Evolutionary conservation across 2,329 filamentous ascomycete species (phyloP).

Genomic region (Neonectria hederae): DNA sequence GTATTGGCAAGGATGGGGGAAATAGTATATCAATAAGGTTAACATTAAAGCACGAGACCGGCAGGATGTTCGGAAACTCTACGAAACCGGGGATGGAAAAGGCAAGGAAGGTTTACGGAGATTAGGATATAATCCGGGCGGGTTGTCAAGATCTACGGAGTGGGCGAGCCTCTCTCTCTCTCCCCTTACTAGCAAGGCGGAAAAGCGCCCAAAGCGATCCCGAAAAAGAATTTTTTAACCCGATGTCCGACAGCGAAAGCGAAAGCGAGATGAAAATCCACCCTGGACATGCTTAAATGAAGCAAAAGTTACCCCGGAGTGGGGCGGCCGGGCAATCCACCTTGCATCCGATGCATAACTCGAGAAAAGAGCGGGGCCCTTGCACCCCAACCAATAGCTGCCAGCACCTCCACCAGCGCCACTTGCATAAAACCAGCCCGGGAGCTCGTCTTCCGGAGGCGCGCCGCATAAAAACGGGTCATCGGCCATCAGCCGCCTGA

Average conservation of each 20-base stretch:
- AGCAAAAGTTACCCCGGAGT: not conserved
- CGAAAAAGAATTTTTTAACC: too few species aligned
- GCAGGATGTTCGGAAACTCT: too few species aligned
- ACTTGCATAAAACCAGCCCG: conserved; percentile 8
- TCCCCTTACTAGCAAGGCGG: not conserved
- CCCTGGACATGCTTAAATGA: not conserved
- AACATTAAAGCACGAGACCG: too few species aligned
- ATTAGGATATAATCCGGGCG: not conserved
- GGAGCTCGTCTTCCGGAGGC: not conserved
- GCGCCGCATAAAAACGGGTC: conserved; percentile 11
- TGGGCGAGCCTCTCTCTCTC: not conserved
- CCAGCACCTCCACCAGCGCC: not conserved
- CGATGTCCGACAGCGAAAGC: not conserved
- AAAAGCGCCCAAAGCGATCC: not conserved
- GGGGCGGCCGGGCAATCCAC: not conserved
- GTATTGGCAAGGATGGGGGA: too few species aligned
- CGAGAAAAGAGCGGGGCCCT: not conserved
- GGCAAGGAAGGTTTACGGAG: not conserved
- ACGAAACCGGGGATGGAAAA: too few species aligned
- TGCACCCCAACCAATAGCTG: not conserved
- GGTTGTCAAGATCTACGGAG: not conserved
- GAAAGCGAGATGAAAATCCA: not conserved
- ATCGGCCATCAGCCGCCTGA: not conserved
- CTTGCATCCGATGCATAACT: not conserved
- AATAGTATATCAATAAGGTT: too few species aligned